Conservation (phyloP, 2,329 filamentous ascomycete genomes). For the Blumeria graminis region DNA sequence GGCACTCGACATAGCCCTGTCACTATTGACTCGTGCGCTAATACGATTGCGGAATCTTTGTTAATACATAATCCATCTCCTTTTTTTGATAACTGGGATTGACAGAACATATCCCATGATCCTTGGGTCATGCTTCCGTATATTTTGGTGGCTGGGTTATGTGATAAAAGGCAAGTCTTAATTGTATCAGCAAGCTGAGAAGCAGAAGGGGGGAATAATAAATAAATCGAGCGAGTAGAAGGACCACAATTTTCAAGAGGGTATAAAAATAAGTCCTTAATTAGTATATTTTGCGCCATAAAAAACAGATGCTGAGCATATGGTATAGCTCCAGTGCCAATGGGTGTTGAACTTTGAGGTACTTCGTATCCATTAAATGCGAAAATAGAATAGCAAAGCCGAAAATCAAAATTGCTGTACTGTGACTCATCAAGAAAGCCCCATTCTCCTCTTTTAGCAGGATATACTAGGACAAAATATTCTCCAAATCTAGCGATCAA, state of each 20-base stretch:
- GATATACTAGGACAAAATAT: slow-evolving; percentile 11
- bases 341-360: background rate
- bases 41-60: slow-evolving; percentile 6
- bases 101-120: slow-evolving; percentile 23
- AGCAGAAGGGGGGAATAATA: slow-evolving; percentile 23
- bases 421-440: slow-evolving; percentile 8
- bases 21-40: slow-evolving; percentile 12
- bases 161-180: slow-evolving; percentile 21
- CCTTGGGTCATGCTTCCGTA: slow-evolving; percentile 20
- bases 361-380: background rate
- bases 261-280: slow-evolving; percentile 5
- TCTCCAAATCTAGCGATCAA: slow-evolving; percentile 5
- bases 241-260: slow-evolving; percentile 1
- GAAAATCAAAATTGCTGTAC: slow-evolving; percentile 1
- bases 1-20: slow-evolving; percentile 7
- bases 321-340: background rate
- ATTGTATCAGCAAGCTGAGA: slow-evolving; percentile 18
- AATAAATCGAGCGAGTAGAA: slow-evolving; percentile 18
- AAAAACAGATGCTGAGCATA: slow-evolving; percentile 6
- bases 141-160: slow-evolving; percentile 20
- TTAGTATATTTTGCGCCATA: slow-evolving; percentile 5
- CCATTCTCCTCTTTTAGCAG: slow-evolving; percentile 11
- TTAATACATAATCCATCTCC: background rate
- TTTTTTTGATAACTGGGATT: background rate
- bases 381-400: slow-evolving; percentile 11